A percentile compares a stretch with the other conserved stretches of the same genome.
Evolutionary conservation across 257 asterid species (phyloP).

Genomic region (Verbena officinalis): DNA sequence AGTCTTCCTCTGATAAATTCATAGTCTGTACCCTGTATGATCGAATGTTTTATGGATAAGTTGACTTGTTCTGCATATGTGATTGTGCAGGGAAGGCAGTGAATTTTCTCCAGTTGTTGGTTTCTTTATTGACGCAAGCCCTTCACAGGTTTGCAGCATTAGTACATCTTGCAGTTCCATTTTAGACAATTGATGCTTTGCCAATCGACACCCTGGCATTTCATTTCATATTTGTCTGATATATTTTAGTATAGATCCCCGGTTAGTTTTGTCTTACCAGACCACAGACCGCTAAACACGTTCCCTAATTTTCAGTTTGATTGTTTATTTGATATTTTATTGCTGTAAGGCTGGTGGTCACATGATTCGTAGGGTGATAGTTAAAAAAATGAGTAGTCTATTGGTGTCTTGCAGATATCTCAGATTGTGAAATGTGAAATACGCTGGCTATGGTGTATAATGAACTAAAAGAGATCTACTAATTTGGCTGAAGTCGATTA

Average conservation of each 20-base stretch:
- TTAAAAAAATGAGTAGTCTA: too few species aligned
- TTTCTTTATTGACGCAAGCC: slow-evolving; percentile 53
- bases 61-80: background rate
- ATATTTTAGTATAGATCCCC: background rate
- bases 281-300: background rate
- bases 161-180: slow-evolving; percentile 11
- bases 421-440: slow-evolving; percentile 3
- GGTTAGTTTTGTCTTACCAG: background rate
- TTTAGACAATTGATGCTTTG: background rate
- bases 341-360: too few species aligned
- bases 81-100: slow-evolving; percentile 66
- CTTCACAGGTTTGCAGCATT: slow-evolving; percentile 64
- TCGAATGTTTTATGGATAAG: slow-evolving; percentile 7
- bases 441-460: slow-evolving; percentile 10
- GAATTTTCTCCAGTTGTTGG: slow-evolving; percentile 86
- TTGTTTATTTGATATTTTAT: background rate
- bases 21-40: background rate
- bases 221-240: background rate
- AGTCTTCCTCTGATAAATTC: background rate
- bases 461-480: slow-evolving; percentile 1
- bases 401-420: background rate
- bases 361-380: too few species aligned
- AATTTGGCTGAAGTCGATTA: background rate
- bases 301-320: slow-evolving; percentile 1
- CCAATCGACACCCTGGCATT: background rate